These are phyloP conservation scores for Aspergillus coremiiformis DNA, from an alignment of 495 filamentous ascomycete genomes.

Conservation along the genomic window DNA sequence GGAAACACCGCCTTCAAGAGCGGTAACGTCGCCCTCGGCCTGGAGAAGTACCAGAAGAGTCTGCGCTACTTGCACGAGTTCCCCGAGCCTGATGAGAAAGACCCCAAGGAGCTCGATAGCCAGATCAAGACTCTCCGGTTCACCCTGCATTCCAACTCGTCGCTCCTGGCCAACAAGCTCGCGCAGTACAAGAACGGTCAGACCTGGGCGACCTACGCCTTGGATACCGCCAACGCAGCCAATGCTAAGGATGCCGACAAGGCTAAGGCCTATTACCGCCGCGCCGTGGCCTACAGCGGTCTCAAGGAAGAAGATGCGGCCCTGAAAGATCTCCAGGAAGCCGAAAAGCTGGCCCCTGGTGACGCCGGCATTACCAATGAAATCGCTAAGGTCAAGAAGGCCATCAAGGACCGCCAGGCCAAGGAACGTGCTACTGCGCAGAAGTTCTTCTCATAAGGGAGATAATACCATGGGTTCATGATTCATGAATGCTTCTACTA, in stretches of 20 bases:
- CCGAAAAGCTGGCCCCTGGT: conserved; percentile 62
- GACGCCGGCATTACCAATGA: conserved; percentile 73
- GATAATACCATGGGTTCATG: conserved; percentile 24
- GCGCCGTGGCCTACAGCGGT: conserved; percentile 61
- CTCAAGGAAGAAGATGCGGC: conserved; percentile 84
- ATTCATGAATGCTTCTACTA: conserved; percentile 14
- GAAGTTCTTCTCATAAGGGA: conserved; percentile 67
- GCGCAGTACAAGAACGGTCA: conserved; percentile 60
- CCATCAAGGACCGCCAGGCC: conserved; percentile 59
- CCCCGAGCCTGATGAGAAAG: conserved; percentile 57
- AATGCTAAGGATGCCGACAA: conserved; percentile 65
- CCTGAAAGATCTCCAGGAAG: conserved; percentile 67
- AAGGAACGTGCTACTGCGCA: conserved; percentile 85
- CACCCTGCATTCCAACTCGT: conserved; percentile 68
- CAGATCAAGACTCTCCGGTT: conserved; percentile 69
- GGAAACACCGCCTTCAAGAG: conserved; percentile 89
- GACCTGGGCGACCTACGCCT: conserved; percentile 62
- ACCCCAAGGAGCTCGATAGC: conserved; percentile 56
- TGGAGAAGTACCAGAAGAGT: conserved; percentile 98
- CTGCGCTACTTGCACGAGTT: conserved; percentile 90
- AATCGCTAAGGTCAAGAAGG: conserved; percentile 67
- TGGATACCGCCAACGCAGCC: conserved; percentile 51
- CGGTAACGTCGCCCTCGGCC: conserved; percentile 57
- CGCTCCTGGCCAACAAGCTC: conserved; percentile 76
- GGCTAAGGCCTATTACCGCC: conserved; percentile 83